Conservation (phyloP, 2,329 filamentous ascomycete genomes). For the Dothiorella sarmentorum region DNA sequence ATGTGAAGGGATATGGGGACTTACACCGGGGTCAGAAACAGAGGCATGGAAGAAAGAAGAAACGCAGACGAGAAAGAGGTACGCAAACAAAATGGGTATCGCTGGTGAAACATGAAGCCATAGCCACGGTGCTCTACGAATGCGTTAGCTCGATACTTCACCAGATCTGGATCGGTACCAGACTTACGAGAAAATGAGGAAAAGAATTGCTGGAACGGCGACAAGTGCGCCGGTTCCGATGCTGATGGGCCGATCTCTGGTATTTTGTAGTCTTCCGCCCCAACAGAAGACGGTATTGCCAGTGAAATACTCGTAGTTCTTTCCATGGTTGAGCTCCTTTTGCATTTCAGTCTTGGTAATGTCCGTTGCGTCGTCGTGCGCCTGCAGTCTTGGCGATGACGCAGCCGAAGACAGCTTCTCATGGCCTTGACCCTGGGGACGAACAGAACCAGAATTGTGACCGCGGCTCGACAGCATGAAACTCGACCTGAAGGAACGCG, state of each 20-base stretch:
- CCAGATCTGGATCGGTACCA: not conserved
- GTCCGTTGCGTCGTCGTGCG: constrained; percentile 41
- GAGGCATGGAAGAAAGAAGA: constrained; percentile 95
- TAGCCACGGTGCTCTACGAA: constrained; percentile 65
- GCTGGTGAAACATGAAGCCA: constrained; percentile 86
- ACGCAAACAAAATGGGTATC: constrained; percentile 84
- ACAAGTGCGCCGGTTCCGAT: constrained; percentile 78
- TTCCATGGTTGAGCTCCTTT: constrained; percentile 48
- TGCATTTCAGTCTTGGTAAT: constrained; percentile 29
- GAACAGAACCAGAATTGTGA: constrained; percentile 44
- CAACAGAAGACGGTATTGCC: constrained; percentile 90
- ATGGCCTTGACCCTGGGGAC: constrained; percentile 52
- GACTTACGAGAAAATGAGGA: constrained; percentile 74
- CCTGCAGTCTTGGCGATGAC: constrained; percentile 65
- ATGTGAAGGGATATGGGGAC: constrained; percentile 36
- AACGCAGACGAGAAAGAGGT: constrained; percentile 84
- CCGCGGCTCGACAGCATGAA: constrained; percentile 61
- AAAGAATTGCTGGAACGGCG: constrained; percentile 74
- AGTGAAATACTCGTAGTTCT: constrained; percentile 87
- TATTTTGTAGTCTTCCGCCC: constrained; percentile 83
- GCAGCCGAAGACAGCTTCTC: constrained; percentile 81
- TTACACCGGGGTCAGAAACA: constrained; percentile 84
- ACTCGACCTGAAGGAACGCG: constrained; percentile 16
- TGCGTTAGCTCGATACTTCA: constrained; percentile 23
- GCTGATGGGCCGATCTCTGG: constrained; percentile 82